Base-by-base conservation (phyloP, 352 stramenopile species). In the Blastocystis sp. region DNA sequence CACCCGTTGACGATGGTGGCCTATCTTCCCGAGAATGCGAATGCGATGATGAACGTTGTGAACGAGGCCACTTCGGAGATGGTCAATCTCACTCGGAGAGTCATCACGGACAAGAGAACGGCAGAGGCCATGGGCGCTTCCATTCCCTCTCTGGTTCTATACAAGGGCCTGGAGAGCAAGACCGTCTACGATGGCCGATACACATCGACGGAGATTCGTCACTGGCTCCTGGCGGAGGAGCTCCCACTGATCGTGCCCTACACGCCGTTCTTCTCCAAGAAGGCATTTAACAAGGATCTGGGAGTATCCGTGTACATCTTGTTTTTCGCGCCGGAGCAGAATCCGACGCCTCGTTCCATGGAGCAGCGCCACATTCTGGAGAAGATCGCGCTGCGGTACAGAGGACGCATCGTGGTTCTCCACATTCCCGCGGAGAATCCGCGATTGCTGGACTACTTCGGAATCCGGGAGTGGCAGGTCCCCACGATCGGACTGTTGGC, bases 231-330 rank as follows among this genome's bases (percentile, higher is more conserved):
- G 23, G 23, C 69, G 14, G 52, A 67, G 9, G 34, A 45, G 48
- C 61, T 84, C 10, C 74, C 74, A 59, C n/a, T 69, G 4, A 84
- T 84, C 53, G 74, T 84, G n/a, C 74, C 74, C 5, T 84, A 84
- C 61, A 84, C 74, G 1, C 52, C 48, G 19, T 40, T 34, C 5
- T 70, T 59, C 52, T 59, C 74, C 5, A 34, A 45, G 0, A 67
- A 48, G 11, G 23, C 69, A 14, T 84, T 84, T 56, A 48, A 70
- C 61, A 84, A 69, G 40, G 21, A 48, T 21, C 74, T 59, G 38
- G 74, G 23, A 0, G 53, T 84, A 7, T 21, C 65, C 53, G 11
- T 67, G 17, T 45, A 70, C 23, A 53, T 84, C 14, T 34, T 84
- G 17, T 84, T 67, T 21, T 84, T 84, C 61, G 74, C 74, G 34